Evolutionary conservation across 2,329 filamentous ascomycete genomes (phyloP).

Genomic region (Didymella arachidicola): DNA sequence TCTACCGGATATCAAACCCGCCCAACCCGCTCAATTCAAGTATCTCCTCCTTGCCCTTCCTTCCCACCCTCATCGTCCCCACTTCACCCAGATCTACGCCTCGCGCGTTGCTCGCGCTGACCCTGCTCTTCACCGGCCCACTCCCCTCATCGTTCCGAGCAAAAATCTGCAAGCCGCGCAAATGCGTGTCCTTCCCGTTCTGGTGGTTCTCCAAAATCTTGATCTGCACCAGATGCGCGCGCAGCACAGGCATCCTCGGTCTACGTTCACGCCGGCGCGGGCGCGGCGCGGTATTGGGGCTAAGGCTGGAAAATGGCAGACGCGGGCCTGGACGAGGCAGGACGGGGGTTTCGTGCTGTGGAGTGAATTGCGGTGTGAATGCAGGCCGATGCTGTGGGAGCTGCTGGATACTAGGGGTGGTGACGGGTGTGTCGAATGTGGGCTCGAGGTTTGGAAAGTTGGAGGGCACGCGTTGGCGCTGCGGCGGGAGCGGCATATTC

Average conservation of each 20-base stretch:
- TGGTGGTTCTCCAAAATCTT: constrained; percentile 96
- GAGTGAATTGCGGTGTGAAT: constrained; percentile 10
- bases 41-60: constrained; percentile 22
- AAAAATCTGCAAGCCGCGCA: constrained; percentile 90
- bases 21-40: constrained; percentile 21
- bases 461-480: constrained; percentile 16
- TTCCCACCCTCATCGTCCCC: constrained; percentile 23
- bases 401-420: neutral
- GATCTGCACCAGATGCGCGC: constrained; percentile 89
- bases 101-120: constrained; percentile 14
- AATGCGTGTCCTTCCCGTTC: constrained; percentile 98
- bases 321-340: constrained; percentile 25
- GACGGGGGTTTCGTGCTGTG: constrained; percentile 18
- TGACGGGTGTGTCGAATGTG: constrained; percentile 13
- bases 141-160: constrained; percentile 53
- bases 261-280: constrained; percentile 52
- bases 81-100: constrained; percentile 11
- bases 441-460: constrained; percentile 17
- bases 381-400: constrained; percentile 9
- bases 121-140: constrained; percentile 18
- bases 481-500: constrained; percentile 18
- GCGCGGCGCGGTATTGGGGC: constrained; percentile 16
- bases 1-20: constrained; percentile 12
- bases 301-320: constrained; percentile 32
- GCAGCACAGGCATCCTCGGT: constrained; percentile 75